These are phyloP conservation scores for Acanthamoeba royreba DNA, from an alignment of 208 protist species.

Conservation along the genomic window DNA sequence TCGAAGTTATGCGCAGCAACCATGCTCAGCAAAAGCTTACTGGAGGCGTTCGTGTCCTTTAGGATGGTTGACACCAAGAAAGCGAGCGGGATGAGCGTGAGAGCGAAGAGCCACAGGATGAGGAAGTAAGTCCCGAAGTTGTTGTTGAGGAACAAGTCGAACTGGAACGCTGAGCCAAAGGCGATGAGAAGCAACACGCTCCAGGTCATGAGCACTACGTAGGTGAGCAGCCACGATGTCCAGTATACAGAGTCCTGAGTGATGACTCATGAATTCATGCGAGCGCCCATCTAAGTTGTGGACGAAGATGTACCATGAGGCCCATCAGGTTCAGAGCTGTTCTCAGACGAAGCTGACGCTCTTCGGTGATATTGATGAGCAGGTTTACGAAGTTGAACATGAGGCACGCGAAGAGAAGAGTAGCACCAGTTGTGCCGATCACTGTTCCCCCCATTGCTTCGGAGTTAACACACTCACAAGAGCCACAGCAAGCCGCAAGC, in stretches of 20 bases:
- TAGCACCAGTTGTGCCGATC: slow-evolving; percentile 23
- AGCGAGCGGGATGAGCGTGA: slow-evolving; percentile 56
- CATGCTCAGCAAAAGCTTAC: not conserved
- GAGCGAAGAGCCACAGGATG: slow-evolving; percentile 57
- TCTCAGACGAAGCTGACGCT: slow-evolving; percentile 68
- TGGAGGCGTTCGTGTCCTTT: not conserved
- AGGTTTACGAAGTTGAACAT: slow-evolving; percentile 72
- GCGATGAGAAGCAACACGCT: slow-evolving; percentile 35
- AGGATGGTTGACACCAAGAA: slow-evolving; percentile 58
- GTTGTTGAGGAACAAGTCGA: slow-evolving; percentile 52
- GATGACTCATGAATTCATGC: not conserved
- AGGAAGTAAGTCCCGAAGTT: slow-evolving; percentile 71
- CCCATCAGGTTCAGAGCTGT: slow-evolving; percentile 72
- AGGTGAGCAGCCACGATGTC: slow-evolving; percentile 53
- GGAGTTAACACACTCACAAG: no score
- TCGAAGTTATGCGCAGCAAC: not conserved
- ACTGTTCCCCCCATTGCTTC: not conserved
- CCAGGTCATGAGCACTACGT: not conserved
- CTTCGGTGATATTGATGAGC: slow-evolving; percentile 45
- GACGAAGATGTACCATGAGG: slow-evolving; percentile 46
- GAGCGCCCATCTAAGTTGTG: no score
- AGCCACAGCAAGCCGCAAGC: not conserved
- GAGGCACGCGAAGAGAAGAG: slow-evolving; percentile 60
- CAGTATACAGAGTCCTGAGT: slow-evolving; percentile 58
- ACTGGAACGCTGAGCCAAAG: slow-evolving; percentile 35